Evolutionary conservation across 257 asterid species (phyloP).

Genomic region (Paraleonurus japonicus): DNA sequence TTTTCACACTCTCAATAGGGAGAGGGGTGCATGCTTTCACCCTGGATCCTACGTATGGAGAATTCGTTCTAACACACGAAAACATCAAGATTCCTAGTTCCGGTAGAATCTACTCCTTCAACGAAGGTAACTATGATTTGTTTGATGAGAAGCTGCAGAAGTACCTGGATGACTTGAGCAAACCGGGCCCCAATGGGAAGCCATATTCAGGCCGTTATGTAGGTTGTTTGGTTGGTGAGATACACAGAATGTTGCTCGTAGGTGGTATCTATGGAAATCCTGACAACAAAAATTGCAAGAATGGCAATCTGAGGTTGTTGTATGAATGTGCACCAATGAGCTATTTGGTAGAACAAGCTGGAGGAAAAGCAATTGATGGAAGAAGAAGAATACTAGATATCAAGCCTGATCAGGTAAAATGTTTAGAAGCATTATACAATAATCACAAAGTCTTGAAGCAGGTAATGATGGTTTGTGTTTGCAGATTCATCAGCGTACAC

Average conservation of each 20-base stretch:
- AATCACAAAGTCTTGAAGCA: neutral
- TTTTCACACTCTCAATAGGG: slow-evolving; percentile 71
- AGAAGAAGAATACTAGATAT: slow-evolving; percentile 62
- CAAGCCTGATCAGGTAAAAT: slow-evolving; percentile 56
- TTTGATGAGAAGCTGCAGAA: slow-evolving; percentile 68
- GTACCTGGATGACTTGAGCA: slow-evolving; percentile 67
- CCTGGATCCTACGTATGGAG: slow-evolving; percentile 67
- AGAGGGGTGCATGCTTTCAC: slow-evolving; percentile 64
- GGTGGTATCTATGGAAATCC: slow-evolving; percentile 91
- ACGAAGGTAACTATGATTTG: slow-evolving; percentile 81
- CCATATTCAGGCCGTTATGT: slow-evolving; percentile 74
- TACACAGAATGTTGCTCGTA: slow-evolving; percentile 63
- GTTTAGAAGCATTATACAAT: neutral
- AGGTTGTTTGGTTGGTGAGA: slow-evolving; percentile 81
- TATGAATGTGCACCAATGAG: slow-evolving; percentile 94
- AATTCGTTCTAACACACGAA: slow-evolving; percentile 71
- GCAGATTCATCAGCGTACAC: slow-evolving; percentile 83
- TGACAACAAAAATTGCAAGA: slow-evolving; percentile 56
- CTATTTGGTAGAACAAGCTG: slow-evolving; percentile 75
- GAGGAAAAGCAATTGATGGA: slow-evolving; percentile 78
- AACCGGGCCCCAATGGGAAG: slow-evolving; percentile 70
- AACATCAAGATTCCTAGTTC: slow-evolving; percentile 63
- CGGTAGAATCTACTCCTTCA: slow-evolving; percentile 69
- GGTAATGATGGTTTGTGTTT: neutral
- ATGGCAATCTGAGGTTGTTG: slow-evolving; percentile 69